phyloP scores from a whole-genome alignment of 257 asterid genomes.

The Thymus quinquecostatus region DNA sequence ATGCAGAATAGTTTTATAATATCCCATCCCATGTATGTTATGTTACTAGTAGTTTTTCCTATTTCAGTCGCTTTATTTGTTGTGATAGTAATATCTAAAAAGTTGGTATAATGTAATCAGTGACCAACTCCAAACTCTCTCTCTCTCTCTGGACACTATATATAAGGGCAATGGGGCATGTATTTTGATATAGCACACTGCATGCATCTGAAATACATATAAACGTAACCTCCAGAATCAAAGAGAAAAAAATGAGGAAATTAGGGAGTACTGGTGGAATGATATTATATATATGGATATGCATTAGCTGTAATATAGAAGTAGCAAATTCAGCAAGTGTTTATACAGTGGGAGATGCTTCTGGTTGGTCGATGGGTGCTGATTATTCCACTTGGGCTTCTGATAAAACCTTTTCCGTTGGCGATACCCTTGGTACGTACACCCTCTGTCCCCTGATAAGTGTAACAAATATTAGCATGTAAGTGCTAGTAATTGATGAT shows the following conservation, averaged over 20 bases:
- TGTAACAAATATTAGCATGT: too few relatives aligned
- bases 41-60: too few relatives aligned
- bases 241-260: constrained; percentile 42
- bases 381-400: constrained; percentile 70
- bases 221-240: background rate
- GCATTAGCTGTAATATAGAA: background rate
- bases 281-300: too few relatives aligned
- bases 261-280: background rate
- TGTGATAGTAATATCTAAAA: background rate
- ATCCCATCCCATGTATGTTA: too few relatives aligned
- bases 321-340: constrained; percentile 40
- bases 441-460: too few relatives aligned
- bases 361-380: constrained; percentile 71
- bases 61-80: background rate
- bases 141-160: constrained; percentile 9
- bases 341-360: constrained; percentile 69
- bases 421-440: constrained; percentile 68
- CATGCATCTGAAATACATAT: background rate
- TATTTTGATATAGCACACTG: constrained; percentile 12
- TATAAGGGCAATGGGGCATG: constrained; percentile 33
- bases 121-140: constrained; percentile 55
- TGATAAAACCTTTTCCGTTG: constrained; percentile 59
- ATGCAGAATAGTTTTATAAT: background rate
- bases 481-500: too few relatives aligned
- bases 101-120: constrained; percentile 32